Evolutionary conservation across 2,329 filamentous ascomycete genomes (phyloP).

Genomic region (Huntiella abstrusa): DNA sequence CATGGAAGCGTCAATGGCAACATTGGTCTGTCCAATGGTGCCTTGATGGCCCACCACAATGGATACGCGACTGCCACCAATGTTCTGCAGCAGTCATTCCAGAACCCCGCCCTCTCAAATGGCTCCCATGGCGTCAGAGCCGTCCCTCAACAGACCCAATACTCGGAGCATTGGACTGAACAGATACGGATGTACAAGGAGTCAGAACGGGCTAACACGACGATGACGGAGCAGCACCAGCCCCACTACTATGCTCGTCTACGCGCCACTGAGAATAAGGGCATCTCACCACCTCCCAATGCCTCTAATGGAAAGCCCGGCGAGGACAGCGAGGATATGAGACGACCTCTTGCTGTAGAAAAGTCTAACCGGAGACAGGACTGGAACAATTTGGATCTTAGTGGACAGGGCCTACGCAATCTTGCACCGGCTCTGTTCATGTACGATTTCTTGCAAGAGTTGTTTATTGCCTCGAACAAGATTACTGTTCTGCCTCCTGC

Average conservation of each 20-base stretch:
- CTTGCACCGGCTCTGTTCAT: constrained; percentile 63
- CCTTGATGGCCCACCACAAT: constrained; percentile 18
- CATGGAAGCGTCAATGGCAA: constrained; percentile 33
- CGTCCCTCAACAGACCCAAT: constrained; percentile 30
- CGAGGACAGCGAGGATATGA: constrained; percentile 37
- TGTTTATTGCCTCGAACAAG: constrained; percentile 89
- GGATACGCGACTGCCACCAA: constrained; percentile 7
- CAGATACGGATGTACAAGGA: constrained; percentile 69
- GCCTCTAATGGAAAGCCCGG: constrained; percentile 32
- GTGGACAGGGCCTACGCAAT: constrained; percentile 81
- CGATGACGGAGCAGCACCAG: constrained; percentile 47
- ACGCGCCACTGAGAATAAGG: constrained; percentile 52
- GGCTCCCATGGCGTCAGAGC: constrained; percentile 29
- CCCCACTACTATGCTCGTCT: constrained; percentile 54
- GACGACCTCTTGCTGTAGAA: constrained; percentile 46
- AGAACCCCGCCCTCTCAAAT: constrained; percentile 28
- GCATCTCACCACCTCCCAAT: constrained; percentile 31
- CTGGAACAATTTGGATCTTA: constrained; percentile 87
- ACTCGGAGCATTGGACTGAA: constrained; percentile 65
- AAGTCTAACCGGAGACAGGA: constrained; percentile 53
- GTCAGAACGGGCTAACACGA: constrained; percentile 51
- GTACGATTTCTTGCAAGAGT: constrained; percentile 76
- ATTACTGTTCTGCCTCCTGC: constrained; percentile 58
- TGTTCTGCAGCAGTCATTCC: constrained; percentile 7
- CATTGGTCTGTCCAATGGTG: constrained; percentile 21